Conservation (phyloP, 345 rosid genomes). For the Arabis alpina region DNA sequence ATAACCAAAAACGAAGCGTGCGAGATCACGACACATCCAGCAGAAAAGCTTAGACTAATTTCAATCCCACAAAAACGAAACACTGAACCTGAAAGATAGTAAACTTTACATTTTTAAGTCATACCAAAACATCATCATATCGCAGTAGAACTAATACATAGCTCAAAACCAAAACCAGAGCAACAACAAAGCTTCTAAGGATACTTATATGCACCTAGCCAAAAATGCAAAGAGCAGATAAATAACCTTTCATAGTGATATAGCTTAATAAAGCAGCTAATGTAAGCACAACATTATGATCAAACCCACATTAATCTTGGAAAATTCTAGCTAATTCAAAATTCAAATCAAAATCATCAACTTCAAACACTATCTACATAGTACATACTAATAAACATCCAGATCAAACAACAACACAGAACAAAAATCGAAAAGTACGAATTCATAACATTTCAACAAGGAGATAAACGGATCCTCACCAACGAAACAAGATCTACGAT, state of each 20-base stretch:
- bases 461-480: slow-evolving; percentile 18
- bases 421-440: too few relatives aligned
- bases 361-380: slow-evolving; percentile 8
- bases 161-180: slow-evolving; percentile 22
- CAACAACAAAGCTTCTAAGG: neutral
- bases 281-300: neutral
- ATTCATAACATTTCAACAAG: slow-evolving; percentile 1
- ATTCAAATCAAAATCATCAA: too few relatives aligned
- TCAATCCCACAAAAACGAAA: slow-evolving; percentile 11
- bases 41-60: slow-evolving; percentile 21
- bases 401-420: neutral
- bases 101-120: neutral
- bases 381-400: neutral
- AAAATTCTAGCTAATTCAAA: slow-evolving; percentile 2
- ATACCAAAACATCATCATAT: slow-evolving; percentile 7
- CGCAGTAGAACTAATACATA: neutral
- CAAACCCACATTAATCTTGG: neutral
- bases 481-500: slow-evolving; percentile 22
- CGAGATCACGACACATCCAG: too few relatives aligned
- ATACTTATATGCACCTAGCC: neutral
- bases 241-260: neutral
- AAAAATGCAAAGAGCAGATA: slow-evolving; percentile 8
- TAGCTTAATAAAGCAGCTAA: slow-evolving; percentile 14
- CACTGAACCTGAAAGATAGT: slow-evolving; percentile 24
- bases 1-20: neutral